Evolutionary conservation across 306 rosid species (phyloP).

Genomic region (Gynostemma pentaphyllum): DNA sequence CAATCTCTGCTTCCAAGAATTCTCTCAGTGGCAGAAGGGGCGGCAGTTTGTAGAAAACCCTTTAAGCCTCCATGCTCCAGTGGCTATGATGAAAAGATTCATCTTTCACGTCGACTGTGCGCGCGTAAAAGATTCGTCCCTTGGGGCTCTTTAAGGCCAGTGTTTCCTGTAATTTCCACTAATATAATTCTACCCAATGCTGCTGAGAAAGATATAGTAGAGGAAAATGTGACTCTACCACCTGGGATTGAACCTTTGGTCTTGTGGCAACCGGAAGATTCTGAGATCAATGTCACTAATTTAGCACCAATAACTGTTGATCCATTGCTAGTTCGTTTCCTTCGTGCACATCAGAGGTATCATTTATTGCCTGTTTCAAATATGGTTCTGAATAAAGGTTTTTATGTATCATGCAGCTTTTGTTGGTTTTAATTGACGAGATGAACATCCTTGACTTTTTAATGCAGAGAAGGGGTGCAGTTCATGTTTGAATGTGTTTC

Average conservation of each 20-base stretch:
- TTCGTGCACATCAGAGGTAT: conserved; percentile 88
- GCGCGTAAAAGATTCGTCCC: conserved; percentile 91
- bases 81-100: conserved; percentile 33
- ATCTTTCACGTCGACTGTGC: conserved; percentile 66
- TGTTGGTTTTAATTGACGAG: conserved; percentile 8
- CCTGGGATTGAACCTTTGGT: conserved; percentile 68
- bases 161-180: conserved; percentile 21
- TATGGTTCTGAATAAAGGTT: background rate
- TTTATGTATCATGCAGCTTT: background rate
- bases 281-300: conserved; percentile 21
- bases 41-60: conserved; percentile 69
- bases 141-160: conserved; percentile 67
- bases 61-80: conserved; percentile 71
- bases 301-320: conserved; percentile 46
- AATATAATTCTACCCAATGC: conserved; percentile 13
- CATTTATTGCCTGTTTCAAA: background rate
- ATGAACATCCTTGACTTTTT: conserved; percentile 6
- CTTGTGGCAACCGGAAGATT: conserved; percentile 67
- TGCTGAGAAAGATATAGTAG: conserved; percentile 24
- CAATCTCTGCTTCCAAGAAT: conserved; percentile 83
- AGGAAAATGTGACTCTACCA: conserved; percentile 45
- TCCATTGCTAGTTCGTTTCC: conserved; percentile 76
- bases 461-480: conserved; percentile 98
- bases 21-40: conserved; percentile 56
- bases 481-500: conserved; percentile 93